Evolutionary conservation across 2,329 filamentous ascomycete species (phyloP), one percentile per base, ranked within the genome.

Genomic region (Fusarium xyrophilum): DNA sequence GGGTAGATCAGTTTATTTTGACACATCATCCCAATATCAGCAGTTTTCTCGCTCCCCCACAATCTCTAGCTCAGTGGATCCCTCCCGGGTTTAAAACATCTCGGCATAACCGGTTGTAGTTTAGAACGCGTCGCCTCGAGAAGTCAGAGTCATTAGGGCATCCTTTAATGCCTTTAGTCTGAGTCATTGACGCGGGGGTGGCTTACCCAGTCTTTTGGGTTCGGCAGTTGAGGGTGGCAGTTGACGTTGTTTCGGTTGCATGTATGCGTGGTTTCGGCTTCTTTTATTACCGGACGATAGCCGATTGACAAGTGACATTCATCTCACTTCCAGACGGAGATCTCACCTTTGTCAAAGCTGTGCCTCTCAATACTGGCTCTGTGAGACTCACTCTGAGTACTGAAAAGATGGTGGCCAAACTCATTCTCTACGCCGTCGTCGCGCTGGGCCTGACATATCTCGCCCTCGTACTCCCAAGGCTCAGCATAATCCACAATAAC

Each of bases 211-310:
- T 3, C 30, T 27, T 43, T 56, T 42, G 44, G 32, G 36, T 56
- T 63, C 70, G 70, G 68, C 70, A 72, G 21, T 62, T 70, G 56
- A 36, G 32, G 46, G 56, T 60, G 67, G 67, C 67, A 70, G 53
- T 73, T 73, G 57, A 36, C 17, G 33, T 35, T 17, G 28, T 30
- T 38, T 50, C 46, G 46, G 46, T 15, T 36, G 32, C 9, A 50
- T 50, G 17, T 15, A 25, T 36, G 28, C 21, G 12, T 19, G 28
- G 9, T 23, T 11, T 39, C 3, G 27, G 9, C 2, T n/a, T 38
- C 23, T 47, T 58, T 58, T 65, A 40, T 65, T 59, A 51, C 33
- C 35, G 50, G 23, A 42, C 42, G 39, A 44, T 30, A 42, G 28
- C 38, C 46, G 38, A 38, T 9, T 33, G 33, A 57, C 28, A 12